phyloP scores from a whole-genome alignment of 2,329 filamentous ascomycete species.

The Exophiala sp. region DNA sequence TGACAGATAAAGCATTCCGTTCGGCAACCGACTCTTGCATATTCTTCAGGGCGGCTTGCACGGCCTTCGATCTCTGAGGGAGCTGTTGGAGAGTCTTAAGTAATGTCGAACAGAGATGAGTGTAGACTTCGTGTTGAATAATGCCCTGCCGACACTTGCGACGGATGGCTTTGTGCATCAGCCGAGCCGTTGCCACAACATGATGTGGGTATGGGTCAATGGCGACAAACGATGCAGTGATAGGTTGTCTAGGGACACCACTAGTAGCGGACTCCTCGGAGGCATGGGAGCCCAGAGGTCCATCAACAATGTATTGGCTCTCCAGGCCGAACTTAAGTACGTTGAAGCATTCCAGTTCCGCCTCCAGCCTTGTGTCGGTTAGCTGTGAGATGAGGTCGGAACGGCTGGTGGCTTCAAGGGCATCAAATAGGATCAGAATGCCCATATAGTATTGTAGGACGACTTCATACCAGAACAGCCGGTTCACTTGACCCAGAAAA shows the following conservation, averaged over 20 bases:
- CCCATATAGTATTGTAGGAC: conserved; percentile 31
- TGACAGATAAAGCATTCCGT: no score
- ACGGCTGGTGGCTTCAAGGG: conserved; percentile 27
- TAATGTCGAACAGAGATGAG: conserved; percentile 15
- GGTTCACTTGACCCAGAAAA: conserved; percentile 31
- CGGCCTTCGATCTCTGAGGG: conserved; percentile 31
- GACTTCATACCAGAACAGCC: conserved; percentile 31
- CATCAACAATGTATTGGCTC: conserved; percentile 28
- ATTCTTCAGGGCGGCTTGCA: conserved; percentile 7
- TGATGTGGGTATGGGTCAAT: conserved; percentile 33
- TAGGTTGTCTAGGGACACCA: background rate
- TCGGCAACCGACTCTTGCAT: no score
- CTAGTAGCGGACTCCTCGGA: background rate
- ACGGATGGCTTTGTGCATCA: conserved; percentile 29
- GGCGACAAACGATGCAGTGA: conserved; percentile 27
- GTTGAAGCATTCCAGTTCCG: conserved; percentile 29
- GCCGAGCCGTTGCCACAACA: conserved; percentile 29
- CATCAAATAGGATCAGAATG: conserved; percentile 30
- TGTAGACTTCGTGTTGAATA: conserved; percentile 26
- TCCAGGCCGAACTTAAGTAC: conserved; percentile 30
- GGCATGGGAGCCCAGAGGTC: background rate
- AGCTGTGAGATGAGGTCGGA: conserved; percentile 28
- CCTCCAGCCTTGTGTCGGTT: conserved; percentile 21
- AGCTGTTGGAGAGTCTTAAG: conserved; percentile 28
- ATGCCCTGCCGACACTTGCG: conserved; percentile 26